Evolutionary conservation across 371 early-diverging fungal species (phyloP).

Genomic region (Mortierella sp.): DNA sequence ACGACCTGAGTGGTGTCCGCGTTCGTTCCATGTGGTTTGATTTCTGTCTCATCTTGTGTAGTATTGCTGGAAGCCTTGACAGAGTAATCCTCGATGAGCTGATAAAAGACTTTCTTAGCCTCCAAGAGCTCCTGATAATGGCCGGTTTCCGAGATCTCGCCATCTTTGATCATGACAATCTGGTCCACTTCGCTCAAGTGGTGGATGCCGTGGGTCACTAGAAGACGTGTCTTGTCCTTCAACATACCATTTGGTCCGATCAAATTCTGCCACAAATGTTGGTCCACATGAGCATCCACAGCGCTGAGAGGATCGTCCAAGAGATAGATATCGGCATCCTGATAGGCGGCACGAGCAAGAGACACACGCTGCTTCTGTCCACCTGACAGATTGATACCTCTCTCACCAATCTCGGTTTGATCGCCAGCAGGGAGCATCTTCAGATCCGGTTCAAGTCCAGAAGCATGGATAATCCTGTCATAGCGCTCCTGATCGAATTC

Average conservation of each 20-base stretch:
- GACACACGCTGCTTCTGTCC: conserved; percentile 67
- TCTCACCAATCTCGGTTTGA: conserved; percentile 78
- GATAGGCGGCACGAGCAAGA: conserved; percentile 67
- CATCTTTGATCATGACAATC: conserved; percentile 62
- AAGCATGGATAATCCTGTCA: conserved; percentile 53
- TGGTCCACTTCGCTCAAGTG: conserved; percentile 52
- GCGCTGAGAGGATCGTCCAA: conserved; percentile 70
- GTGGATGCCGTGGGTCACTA: conserved; percentile 54
- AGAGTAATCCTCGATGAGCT: conserved; percentile 56
- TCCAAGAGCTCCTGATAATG: conserved; percentile 60
- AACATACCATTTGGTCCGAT: conserved; percentile 66
- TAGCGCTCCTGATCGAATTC: conserved; percentile 55
- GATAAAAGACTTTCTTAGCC: conserved; percentile 54
- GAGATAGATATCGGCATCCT: conserved; percentile 63
- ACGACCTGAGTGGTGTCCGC: not conserved
- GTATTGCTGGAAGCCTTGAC: conserved; percentile 24
- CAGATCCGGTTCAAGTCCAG: conserved; percentile 69
- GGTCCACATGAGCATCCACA: conserved; percentile 55
- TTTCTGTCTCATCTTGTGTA: conserved; percentile 56
- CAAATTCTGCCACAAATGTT: conserved; percentile 29
- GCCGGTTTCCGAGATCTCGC: conserved; percentile 66
- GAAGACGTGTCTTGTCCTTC: conserved; percentile 55
- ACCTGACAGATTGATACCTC: conserved; percentile 76
- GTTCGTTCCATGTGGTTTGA: not conserved
- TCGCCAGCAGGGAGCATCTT: conserved; percentile 72